Evolutionary conservation across 371 early-diverging fungal genomes (phyloP).

Genomic region (Mortierella sp.): DNA sequence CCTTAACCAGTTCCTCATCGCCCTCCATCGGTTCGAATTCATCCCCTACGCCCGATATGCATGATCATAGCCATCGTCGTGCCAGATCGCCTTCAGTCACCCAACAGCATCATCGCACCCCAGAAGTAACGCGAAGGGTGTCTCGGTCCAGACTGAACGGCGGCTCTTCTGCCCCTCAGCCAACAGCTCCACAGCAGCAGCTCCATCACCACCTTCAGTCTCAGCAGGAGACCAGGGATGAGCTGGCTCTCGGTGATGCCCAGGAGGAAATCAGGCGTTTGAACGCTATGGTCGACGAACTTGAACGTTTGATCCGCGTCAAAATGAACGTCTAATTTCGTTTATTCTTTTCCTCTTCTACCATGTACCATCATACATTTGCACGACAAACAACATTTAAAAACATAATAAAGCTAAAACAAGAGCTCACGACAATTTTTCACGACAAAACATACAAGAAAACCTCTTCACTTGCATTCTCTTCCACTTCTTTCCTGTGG

Average conservation of each 20-base stretch:
- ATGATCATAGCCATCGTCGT: conserved; percentile 3
- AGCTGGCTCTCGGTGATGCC: conserved; percentile 31
- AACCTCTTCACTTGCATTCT: too few relatives aligned
- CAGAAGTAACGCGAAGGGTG: background rate
- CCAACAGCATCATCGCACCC: background rate
- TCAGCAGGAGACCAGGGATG: conserved; percentile 25
- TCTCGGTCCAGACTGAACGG: background rate
- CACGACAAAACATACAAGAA: background rate
- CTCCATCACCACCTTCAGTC: conserved; percentile 11
- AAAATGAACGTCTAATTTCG: conserved; percentile 14
- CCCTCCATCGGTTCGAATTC: conserved; percentile 1
- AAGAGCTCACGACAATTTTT: background rate
- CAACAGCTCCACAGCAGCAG: background rate
- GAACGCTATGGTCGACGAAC: conserved; percentile 49
- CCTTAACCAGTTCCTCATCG: conserved; percentile 15
- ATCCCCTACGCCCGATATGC: conserved; percentile 3
- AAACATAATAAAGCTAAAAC: background rate
- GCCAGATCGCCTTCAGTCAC: background rate
- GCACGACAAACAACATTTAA: background rate
- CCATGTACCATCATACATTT: background rate
- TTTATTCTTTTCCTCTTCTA: background rate
- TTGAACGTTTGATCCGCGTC: conserved; percentile 38
- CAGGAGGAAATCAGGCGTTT: conserved; percentile 44
- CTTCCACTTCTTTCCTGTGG: too few relatives aligned
- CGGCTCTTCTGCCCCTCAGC: background rate